Evolutionary conservation across 1,284 basidiomycete species (phyloP), one percentile per base, ranked within the genome.

Genomic region (Ustilago lituana): DNA sequence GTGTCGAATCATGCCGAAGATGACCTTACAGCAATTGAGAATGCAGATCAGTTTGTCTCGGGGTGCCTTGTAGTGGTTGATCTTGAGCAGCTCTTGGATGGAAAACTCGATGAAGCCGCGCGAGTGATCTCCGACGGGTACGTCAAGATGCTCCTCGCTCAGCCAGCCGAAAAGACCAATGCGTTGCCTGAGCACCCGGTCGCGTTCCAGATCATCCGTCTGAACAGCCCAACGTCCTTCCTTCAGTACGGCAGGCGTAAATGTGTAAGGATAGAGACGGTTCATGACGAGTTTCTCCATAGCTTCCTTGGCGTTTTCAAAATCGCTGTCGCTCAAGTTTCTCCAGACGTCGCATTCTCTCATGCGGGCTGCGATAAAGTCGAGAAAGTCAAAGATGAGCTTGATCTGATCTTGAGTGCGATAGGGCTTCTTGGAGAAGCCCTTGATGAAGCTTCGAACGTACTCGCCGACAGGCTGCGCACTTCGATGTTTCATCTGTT

Each of bases 221-320:
- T 84, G 93, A 3, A 81, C 78, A 4, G 59, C 58, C 76, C 79
- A 81, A 6, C 70, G 57, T 5, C 80, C 80, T 37, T 81, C 80
- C 29, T 70, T 68, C 23, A 73, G 70, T 3, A 82, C 74, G 11
- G 80, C 79, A 11, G 79, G 80, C 9, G 76, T 70, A 46, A 80
- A 81, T 0, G 80, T 81, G 52, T 73, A 77, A 1, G 69, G 67
- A 83, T 96, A 98, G 52, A 98, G 85, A 45, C 94, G 86, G 78
- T 98, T 99, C 96, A 98, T 98, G 74, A 98, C 93, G 10, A 98
- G 87, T 84, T 98, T 98, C 86, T 98, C 95, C 93, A 98, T 98
- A 48, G 94, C 94, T 84, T 98, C 95, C 84, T 93, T 88, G 0
- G 94, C 93, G 75, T 97, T 94, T 61, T 98, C 96, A 74, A 98